phyloP scores from a whole-genome alignment of 345 rosid species.

The Psidium friedrichsthalianum region DNA sequence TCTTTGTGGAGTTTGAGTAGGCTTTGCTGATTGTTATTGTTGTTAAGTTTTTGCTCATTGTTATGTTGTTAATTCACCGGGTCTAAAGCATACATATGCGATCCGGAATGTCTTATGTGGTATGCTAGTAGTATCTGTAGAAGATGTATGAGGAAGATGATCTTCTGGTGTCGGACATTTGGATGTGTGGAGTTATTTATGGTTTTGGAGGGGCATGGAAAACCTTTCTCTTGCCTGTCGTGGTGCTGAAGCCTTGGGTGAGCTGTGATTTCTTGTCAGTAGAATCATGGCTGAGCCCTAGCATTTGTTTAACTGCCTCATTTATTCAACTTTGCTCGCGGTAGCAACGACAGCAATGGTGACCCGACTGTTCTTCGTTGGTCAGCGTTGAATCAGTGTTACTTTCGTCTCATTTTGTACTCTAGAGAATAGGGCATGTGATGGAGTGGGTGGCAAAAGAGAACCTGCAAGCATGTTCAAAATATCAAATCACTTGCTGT shows the following conservation, averaged over 20 bases:
- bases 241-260: not conserved
- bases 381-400: not conserved
- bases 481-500: not conserved
- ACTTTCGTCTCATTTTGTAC: not conserved
- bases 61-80: not conserved
- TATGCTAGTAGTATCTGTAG: not conserved
- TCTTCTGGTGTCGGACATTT: not conserved
- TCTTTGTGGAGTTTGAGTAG: not conserved
- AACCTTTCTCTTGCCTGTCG: not conserved
- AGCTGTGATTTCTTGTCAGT: not conserved
- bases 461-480: not conserved
- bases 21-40: not conserved
- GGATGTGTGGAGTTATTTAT: not conserved
- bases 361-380: not conserved
- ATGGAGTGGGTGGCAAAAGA: not conserved
- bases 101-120: rapidly evolving
- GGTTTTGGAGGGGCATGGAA: not conserved
- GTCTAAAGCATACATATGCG: not conserved
- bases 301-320: not conserved
- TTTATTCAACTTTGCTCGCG: not conserved
- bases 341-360: not conserved
- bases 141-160: not conserved
- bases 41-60: not conserved
- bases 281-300: not conserved
- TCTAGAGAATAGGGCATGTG: not conserved